Evolutionary conservation across 2,329 filamentous ascomycete species (phyloP).

Genomic region (Aspergillus hiratsukae): DNA sequence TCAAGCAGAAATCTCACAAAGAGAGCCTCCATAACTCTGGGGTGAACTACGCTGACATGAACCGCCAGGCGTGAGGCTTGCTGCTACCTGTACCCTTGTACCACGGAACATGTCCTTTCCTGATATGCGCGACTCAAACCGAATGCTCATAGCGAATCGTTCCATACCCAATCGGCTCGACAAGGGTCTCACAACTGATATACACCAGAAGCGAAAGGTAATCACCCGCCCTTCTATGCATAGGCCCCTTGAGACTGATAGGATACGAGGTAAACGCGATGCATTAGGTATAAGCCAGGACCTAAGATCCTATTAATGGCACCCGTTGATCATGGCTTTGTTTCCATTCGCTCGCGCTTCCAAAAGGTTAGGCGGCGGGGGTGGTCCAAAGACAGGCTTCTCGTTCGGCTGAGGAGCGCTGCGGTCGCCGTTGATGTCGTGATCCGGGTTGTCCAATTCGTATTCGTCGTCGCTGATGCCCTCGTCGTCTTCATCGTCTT

Average conservation of each 20-base stretch:
- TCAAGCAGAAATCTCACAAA: not conserved
- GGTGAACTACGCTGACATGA: not conserved
- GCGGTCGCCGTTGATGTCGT: constrained; percentile 22
- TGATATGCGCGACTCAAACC: not conserved
- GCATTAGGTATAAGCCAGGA: not conserved
- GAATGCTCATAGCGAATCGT: not conserved
- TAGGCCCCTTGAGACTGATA: not conserved
- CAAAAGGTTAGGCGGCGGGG: constrained; percentile 48
- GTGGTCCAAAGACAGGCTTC: constrained; percentile 46
- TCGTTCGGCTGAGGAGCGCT: constrained; percentile 26
- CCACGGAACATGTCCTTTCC: not conserved
- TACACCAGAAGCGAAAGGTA: not conserved
- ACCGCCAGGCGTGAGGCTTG: too few species aligned
- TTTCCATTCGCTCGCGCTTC: constrained; percentile 45
- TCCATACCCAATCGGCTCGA: not conserved
- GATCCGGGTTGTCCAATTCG: constrained; percentile 36
- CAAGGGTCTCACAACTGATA: not conserved
- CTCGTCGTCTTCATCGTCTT: constrained; percentile 62
- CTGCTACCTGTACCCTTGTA: not conserved
- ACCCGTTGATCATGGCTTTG: constrained; percentile 41
- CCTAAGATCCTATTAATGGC: constrained; percentile 17
- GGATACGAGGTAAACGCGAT: not conserved
- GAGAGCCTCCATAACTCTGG: not conserved
- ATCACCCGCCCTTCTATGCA: not conserved
- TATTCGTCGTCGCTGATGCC: constrained; percentile 57